A percentile compares a stretch with the other conserved stretches of the same genome.
Evolutionary conservation across 176 grass and related monocot genomes (phyloP).

Genomic region (Canna indica): DNA sequence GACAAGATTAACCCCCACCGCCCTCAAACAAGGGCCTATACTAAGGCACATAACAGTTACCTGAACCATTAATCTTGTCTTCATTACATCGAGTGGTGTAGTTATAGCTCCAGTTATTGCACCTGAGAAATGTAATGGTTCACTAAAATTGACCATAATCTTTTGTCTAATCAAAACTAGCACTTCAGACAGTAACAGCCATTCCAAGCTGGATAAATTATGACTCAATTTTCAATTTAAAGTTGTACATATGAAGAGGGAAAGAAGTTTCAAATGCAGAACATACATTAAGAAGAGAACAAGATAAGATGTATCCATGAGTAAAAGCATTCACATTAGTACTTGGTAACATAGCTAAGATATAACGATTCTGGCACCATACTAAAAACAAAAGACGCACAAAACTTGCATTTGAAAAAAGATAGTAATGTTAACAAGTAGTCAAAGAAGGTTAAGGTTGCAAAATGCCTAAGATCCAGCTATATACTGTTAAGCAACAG

Average conservation of each 20-base stretch:
- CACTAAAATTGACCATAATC: background rate
- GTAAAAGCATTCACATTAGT: too few relatives aligned
- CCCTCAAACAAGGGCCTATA: too few relatives aligned
- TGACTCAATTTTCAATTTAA: background rate
- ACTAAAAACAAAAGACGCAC: background rate
- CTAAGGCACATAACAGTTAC: slow-evolving; percentile 26
- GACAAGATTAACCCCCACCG: too few relatives aligned
- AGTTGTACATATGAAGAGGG: background rate
- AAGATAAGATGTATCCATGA: too few relatives aligned
- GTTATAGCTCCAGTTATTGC: slow-evolving; percentile 90
- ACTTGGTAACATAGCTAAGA: background rate
- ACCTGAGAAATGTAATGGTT: slow-evolving; percentile 26
- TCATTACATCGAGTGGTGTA: slow-evolving; percentile 90
- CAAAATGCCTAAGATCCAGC: background rate
- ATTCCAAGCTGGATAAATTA: background rate
- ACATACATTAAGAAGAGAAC: background rate
- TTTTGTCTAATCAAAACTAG: background rate
- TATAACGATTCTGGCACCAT: background rate
- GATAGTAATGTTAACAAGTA: too few relatives aligned
- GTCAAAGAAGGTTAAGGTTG: background rate
- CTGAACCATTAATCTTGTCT: slow-evolving; percentile 96
- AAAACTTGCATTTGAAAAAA: background rate
- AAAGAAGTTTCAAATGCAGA: background rate
- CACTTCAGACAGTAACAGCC: background rate
- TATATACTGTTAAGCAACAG: background rate